Conservation (phyloP, 805 yeast genomes). For the Clavispora santaluciae region DNA sequence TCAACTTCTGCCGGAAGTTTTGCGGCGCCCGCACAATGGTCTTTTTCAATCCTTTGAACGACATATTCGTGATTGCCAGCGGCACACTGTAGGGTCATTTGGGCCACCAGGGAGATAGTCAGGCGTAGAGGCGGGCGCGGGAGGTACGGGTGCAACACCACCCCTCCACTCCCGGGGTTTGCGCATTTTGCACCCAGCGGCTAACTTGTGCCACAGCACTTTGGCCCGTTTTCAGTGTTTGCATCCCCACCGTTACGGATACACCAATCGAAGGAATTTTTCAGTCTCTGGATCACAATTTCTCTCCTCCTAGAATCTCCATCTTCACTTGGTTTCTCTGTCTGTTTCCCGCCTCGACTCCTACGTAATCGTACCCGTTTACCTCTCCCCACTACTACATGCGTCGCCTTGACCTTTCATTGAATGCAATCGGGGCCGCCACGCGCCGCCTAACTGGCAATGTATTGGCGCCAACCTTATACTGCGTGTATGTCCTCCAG, state of each 20-base stretch:
- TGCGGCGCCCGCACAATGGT: conserved; percentile 88
- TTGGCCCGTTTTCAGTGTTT: not conserved
- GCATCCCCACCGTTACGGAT: too few relatives aligned
- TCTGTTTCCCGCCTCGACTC: too few relatives aligned
- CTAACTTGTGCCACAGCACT: not conserved
- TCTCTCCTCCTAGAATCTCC: too few relatives aligned
- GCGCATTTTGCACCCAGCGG: not conserved
- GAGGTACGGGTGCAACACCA: conserved; percentile 1
- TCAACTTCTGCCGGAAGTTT: conserved; percentile 79
- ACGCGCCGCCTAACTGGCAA: not conserved
- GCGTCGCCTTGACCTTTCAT: not conserved
- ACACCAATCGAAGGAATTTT: too few relatives aligned
- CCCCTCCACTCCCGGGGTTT: not conserved
- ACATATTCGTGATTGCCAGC: conserved; percentile 43
- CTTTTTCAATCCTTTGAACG: conserved; percentile 83
- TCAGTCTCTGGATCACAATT: too few relatives aligned
- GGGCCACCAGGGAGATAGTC: not conserved
- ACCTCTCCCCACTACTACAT: too few relatives aligned
- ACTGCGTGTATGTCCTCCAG: not conserved
- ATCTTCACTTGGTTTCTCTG: too few relatives aligned
- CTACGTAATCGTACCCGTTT: too few relatives aligned
- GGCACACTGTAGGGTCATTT: not conserved
- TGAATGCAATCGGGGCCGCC: not conserved
- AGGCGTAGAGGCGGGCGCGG: conserved; percentile 1
- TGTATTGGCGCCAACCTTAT: not conserved